Percentiles rank a stretch among this genome's conserved stretches.
Evolutionary conservation across 768 basidiomycete genomes (phyloP).

Genomic region (Boletus barrowsii): DNA sequence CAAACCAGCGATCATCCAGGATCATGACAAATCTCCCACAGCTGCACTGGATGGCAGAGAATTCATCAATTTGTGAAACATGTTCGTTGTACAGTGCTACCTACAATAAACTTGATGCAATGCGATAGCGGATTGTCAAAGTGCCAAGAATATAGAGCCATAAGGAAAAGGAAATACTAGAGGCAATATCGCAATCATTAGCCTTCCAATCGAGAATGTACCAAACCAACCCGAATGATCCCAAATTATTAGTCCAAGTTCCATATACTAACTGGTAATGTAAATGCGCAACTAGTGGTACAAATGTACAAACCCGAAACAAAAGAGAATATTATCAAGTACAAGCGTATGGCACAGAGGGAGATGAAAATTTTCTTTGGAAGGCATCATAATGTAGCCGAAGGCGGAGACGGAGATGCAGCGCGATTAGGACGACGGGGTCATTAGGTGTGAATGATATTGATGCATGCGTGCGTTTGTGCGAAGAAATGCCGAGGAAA

Average conservation of each 20-base stretch:
- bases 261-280: constrained; percentile 33
- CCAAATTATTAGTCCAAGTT: constrained; percentile 33
- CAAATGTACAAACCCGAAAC: constrained; percentile 30
- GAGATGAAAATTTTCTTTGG: constrained; percentile 20
- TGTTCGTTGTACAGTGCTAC: constrained; percentile 28
- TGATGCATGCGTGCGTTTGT: constrained; percentile 25
- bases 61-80: constrained; percentile 10
- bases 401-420: constrained; percentile 19
- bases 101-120: constrained; percentile 30
- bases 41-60: not conserved
- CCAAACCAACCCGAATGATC: constrained; percentile 26
- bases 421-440: constrained; percentile 34
- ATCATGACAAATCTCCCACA: not conserved
- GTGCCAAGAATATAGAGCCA: constrained; percentile 30
- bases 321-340: constrained; percentile 29
- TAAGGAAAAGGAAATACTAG: constrained; percentile 20
- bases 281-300: constrained; percentile 35
- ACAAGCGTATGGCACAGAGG: constrained; percentile 34
- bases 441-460: constrained; percentile 28
- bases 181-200: constrained; percentile 30
- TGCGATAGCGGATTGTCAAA: constrained; percentile 26
- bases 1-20: not conserved
- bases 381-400: constrained; percentile 15
- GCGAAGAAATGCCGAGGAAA: constrained; percentile 17
- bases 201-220: constrained; percentile 29